These are phyloP conservation scores for Alliaria petiolata DNA, from an alignment of 345 rosid species.

Conservation along the genomic window DNA sequence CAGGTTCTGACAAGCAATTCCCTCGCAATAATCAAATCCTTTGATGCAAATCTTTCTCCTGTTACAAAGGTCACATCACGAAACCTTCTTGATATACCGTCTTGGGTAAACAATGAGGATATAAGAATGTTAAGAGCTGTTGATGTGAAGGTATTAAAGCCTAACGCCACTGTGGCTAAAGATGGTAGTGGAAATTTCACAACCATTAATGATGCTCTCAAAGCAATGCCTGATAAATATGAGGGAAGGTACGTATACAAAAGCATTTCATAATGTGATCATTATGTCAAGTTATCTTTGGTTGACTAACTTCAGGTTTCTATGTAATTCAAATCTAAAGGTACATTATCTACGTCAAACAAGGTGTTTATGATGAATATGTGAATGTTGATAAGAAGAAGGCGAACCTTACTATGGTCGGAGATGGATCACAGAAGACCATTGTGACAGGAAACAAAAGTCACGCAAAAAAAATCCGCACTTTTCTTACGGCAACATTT, in stretches of 20 bases:
- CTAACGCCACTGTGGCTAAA: slow-evolving; percentile 65
- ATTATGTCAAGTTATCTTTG: background rate
- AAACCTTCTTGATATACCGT: slow-evolving; percentile 46
- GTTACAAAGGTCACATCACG: slow-evolving; percentile 18
- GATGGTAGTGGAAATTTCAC: slow-evolving; percentile 78
- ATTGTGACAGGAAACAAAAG: slow-evolving; percentile 66
- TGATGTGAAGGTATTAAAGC: slow-evolving; percentile 31
- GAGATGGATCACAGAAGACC: slow-evolving; percentile 85
- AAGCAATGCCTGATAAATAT: slow-evolving; percentile 51
- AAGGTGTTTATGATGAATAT: slow-evolving; percentile 61
- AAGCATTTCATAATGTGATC: background rate
- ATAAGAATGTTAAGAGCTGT: slow-evolving; percentile 50
- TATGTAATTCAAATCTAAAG: slow-evolving; percentile 28
- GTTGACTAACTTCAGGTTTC: background rate
- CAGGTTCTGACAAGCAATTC: slow-evolving; percentile 64
- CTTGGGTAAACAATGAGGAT: slow-evolving; percentile 58
- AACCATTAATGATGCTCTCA: slow-evolving; percentile 59
- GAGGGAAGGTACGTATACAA: slow-evolving; percentile 46
- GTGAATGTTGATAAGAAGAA: slow-evolving; percentile 50
- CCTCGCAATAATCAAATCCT: slow-evolving; percentile 52
- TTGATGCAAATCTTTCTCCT: slow-evolving; percentile 22
- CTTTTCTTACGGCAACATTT: slow-evolving; percentile 59
- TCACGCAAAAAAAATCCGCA: slow-evolving; percentile 47
- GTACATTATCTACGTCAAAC: slow-evolving; percentile 66
- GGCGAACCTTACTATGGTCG: slow-evolving; percentile 58